Base-by-base conservation (phyloP, 306 rosid species). In the Purshia tridentata region DNA sequence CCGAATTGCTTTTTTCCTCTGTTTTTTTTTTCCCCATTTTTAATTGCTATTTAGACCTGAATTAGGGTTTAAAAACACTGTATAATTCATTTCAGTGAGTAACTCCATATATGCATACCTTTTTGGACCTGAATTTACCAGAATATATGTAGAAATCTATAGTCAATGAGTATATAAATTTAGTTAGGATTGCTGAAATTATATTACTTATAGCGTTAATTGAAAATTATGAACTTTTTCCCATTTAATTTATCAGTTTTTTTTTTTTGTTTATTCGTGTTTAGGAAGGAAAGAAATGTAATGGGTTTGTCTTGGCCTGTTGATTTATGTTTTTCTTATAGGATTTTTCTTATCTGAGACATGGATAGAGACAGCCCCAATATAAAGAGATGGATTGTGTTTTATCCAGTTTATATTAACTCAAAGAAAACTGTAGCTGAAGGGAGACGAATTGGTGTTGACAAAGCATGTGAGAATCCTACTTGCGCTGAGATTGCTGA, bases 401-500 rank as follows among this genome's bases (percentile, higher is more conserved):
- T 94, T 46, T 94, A 94, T 82, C 98, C 96, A 3, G 82, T 94
- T 63, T 94, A 91, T 61, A 85, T 94, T 0, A 91, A 94, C 75
- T 91, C 97, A 35, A 94, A 89, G 84, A 91, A 94, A 56, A 94
- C 96, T 0, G 62, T 94, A 8, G 97, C 92, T 3, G 87, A 94
- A 86, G 98, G 98, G 70, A 88, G 98, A 67, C 77, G 95, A 58
- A 94, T 94, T 10, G 73, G 86, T 23, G 46, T 85, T 64, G 73
- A 78, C 53, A 89, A 91, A 65, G 90, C 97, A 2, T 88, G 97
- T 11, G 96, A 89, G 76, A 90, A 87, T 80, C 97, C 97, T 47
- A 91, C 95, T 39, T 91, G 96, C 51, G 87, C 74, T 20, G 97
- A 94, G 81, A 89, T 91, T 40, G 92, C 86, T 9, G 98, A 94